A percentile compares a stretch with the other conserved stretches of the same genome.
These are phyloP conservation scores for Aspergillus panamensis DNA, from an alignment of 495 filamentous ascomycete genomes.

Conservation along the genomic window DNA sequence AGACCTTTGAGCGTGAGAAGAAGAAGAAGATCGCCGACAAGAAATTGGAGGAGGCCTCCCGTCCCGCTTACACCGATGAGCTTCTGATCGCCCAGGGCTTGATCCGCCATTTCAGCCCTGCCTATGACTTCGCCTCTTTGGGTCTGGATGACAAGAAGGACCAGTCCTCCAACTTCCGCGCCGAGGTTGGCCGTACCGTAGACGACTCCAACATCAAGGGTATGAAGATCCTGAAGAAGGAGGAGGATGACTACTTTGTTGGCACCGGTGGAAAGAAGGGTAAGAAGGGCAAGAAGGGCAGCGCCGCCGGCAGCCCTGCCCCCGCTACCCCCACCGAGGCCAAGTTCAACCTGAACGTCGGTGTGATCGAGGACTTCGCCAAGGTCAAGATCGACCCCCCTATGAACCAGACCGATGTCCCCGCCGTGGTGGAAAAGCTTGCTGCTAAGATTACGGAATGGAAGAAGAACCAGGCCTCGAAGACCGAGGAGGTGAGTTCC, in stretches of 20 bases:
- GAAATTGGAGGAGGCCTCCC: constrained; percentile 86
- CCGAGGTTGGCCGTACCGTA: constrained; percentile 75
- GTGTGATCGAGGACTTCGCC: constrained; percentile 83
- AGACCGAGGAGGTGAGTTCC: constrained; percentile 81
- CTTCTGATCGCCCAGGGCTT: constrained; percentile 82
- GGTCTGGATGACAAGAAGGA: constrained; percentile 58
- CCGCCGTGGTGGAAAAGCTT: constrained; percentile 75
- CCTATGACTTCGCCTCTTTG: constrained; percentile 58
- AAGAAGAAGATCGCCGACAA: constrained; percentile 77
- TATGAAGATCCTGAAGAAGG: constrained; percentile 70
- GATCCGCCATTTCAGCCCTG: constrained; percentile 86
- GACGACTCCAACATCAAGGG: constrained; percentile 77
- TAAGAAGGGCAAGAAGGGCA: constrained; percentile 82
- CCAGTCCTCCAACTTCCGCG: constrained; percentile 66
- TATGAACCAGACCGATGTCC: constrained; percentile 76
- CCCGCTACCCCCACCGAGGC: constrained; percentile 42
- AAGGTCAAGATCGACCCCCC: constrained; percentile 83
- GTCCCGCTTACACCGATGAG: constrained; percentile 84
- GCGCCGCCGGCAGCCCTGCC: constrained; percentile 43
- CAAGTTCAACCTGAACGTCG: constrained; percentile 84
- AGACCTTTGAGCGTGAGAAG: constrained; percentile 67
- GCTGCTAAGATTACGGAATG: constrained; percentile 88
- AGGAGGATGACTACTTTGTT: constrained; percentile 84
- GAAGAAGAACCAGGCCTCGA: constrained; percentile 84
- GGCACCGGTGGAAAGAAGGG: constrained; percentile 82